phyloP scores from a whole-genome alignment of 1,139 yeast genomes.

The Scheffersomyces illinoinensis region DNA sequence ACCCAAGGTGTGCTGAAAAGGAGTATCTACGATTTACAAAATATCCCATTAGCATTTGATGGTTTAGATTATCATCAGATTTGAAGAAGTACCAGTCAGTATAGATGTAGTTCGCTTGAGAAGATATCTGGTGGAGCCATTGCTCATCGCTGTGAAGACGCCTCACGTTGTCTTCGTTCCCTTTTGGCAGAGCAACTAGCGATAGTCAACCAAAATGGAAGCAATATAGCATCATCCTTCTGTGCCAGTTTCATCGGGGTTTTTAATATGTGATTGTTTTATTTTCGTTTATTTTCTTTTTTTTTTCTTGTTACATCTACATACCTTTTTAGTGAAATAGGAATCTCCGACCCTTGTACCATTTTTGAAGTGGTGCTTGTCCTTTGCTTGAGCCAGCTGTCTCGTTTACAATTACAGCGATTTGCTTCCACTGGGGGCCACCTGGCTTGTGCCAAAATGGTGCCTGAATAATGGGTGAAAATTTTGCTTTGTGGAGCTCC shows the following conservation, averaged over 20 bases:
- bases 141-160: not conserved
- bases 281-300: not conserved
- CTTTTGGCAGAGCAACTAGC: not conserved
- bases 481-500: not conserved
- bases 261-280: not conserved
- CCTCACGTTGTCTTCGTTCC: not conserved
- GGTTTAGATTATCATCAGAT: not conserved
- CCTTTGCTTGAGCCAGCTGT: not conserved
- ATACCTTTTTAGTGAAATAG: constrained; percentile 1
- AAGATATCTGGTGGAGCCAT: not conserved
- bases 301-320: not conserved
- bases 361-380: not conserved
- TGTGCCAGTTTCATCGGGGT: not conserved
- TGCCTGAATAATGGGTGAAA: not conserved
- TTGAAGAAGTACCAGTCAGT: not conserved
- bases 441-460: not conserved
- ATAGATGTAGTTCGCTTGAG: not conserved
- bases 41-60: not conserved
- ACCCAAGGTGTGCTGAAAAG: not conserved
- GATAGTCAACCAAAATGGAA: not conserved
- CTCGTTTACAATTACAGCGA: not conserved
- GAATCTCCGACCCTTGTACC: constrained; percentile 1
- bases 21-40: not conserved
- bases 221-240: not conserved
- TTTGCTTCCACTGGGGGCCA: not conserved